Evolutionary conservation across 1,139 yeast species (phyloP), one percentile per base, ranked within the genome.

Genomic region (Suhomyces atakaporum): DNA sequence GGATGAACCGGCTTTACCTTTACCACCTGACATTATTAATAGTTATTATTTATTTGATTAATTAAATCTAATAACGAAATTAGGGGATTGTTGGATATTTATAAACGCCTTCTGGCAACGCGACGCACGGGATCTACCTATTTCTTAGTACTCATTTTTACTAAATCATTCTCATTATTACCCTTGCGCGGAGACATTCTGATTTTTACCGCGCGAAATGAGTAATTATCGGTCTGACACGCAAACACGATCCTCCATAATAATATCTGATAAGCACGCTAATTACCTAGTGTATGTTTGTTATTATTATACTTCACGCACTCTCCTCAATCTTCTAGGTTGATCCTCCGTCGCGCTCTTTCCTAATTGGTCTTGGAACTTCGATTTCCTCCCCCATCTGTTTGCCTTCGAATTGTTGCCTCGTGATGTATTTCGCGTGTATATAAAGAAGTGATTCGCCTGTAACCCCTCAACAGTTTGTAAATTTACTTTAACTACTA

Each of bases 1-100:
- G 51, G 74, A 51, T 45, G 75, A 63, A 50, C 75, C 74, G 58
- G 75, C 75, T 65, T 71, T 71, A 49, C 76, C 77, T 69, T 71
- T 71, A 61, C 76, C 76, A 56, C 76, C 76, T 51, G 77, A 71
- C 77, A 71, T 71, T 59, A 39, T 48, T 43, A 41, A 44, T 40
- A 36, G 45, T 44, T 37, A 28, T 34, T 33, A 27, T 37, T 28
- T 29, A 27, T 31, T 41, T 39, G 42, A 33, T n/a, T 46, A 42
- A 36, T 33, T 30, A 6, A 16, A 22, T 25, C 10, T 11, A 14
- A 10, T 13, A 20, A 2, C 7, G 15, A 13, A 15, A 10, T 19
- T 15, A 31, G 39, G 36, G 31, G 39, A 28, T 36, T 10, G 13
- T 27, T 30, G 11, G 35, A 25, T 36, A 36, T 30, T 35, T 31